These are phyloP conservation scores for Globisporangium nodosum DNA, from an alignment of 352 stramenopile species.

Conservation along the genomic window DNA sequence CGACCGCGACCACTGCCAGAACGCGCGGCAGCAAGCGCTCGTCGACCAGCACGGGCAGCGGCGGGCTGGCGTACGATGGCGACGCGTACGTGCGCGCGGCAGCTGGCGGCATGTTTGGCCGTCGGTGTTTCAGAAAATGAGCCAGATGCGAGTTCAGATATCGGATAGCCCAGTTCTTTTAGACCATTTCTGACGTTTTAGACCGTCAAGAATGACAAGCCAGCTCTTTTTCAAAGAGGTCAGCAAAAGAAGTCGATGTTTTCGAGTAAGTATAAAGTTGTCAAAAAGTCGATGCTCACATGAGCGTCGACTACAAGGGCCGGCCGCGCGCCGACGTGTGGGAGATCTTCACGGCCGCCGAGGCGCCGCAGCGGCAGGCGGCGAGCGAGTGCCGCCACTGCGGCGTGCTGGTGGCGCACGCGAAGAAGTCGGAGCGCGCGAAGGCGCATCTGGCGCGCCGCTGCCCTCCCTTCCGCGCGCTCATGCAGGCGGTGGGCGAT, in stretches of 20 bases:
- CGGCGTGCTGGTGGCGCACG: conserved; percentile 28
- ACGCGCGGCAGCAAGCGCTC: conserved; percentile 44
- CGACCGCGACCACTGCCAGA: conserved; percentile 25
- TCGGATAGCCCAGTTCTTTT: no score
- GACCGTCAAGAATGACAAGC: no score
- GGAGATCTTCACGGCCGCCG: conserved; percentile 42
- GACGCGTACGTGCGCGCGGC: conserved; percentile 9
- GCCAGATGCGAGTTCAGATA: no score
- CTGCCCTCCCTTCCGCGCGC: conserved; percentile 37
- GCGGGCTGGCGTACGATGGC: conserved; percentile 16
- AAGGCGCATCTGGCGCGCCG: conserved; percentile 48
- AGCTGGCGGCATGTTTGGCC: not conserved
- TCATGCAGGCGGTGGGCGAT: conserved; percentile 23
- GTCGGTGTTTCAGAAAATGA: not conserved
- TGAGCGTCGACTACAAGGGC: conserved; percentile 11
- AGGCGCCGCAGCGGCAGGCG: conserved; percentile 40
- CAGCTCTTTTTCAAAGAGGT: no score
- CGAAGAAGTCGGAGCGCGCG: conserved; percentile 62
- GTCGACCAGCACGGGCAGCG: conserved; percentile 52
- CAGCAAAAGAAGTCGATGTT: no score
- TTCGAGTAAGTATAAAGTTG: no score
- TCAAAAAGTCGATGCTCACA: no score
- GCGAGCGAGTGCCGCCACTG: conserved; percentile 50
- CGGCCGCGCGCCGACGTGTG: conserved; percentile 43
- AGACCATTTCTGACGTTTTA: no score